Percentiles rank a stretch among this genome's conserved stretches.
Conservation (phyloP, 2,329 filamentous ascomycete species). For the Fusarium mundagurra region DNA sequence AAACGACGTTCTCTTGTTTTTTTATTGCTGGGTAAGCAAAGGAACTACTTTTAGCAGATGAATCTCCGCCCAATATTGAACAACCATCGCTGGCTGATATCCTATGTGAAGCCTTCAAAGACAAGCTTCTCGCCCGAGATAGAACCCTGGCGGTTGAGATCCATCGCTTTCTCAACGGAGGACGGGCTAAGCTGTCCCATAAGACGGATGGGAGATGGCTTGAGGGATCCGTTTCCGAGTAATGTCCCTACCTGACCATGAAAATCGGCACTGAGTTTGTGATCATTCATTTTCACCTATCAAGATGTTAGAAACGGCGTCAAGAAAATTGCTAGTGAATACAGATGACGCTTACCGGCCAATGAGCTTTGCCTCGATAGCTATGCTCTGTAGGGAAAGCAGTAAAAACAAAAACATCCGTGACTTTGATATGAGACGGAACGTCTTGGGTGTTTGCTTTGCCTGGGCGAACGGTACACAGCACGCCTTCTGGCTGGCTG, state of each 20-base stretch:
- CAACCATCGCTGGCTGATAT: rapidly evolving
- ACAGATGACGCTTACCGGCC: constrained; percentile 47
- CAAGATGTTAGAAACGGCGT: neutral
- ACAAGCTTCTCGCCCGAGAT: constrained; percentile 29
- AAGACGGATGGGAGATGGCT: neutral
- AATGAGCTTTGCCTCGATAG: constrained; percentile 47
- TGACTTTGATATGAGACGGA: constrained; percentile 45
- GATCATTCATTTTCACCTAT: constrained; percentile 24
- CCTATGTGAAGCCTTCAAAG: neutral
- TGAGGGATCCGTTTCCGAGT: neutral
- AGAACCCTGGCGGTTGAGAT: constrained; percentile 12
- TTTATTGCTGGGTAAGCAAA: neutral
- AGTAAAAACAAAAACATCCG: constrained; percentile 56
- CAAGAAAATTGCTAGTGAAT: rapidly evolving
- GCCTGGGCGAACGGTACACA: constrained; percentile 56
- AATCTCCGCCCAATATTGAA: too few species aligned
- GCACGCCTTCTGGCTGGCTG: constrained; percentile 18
- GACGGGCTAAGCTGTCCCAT: constrained; percentile 6
- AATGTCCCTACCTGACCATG: neutral
- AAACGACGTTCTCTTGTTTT: neutral
- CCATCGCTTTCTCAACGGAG: constrained; percentile 6
- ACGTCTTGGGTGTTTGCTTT: constrained; percentile 52
- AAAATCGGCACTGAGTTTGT: constrained; percentile 9
- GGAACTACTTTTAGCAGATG: neutral
- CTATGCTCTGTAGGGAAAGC: constrained; percentile 53